These are phyloP conservation scores for Penicillium fuscoglaucum DNA, from an alignment of 2,329 filamentous ascomycete genomes.

Conservation along the genomic window DNA sequence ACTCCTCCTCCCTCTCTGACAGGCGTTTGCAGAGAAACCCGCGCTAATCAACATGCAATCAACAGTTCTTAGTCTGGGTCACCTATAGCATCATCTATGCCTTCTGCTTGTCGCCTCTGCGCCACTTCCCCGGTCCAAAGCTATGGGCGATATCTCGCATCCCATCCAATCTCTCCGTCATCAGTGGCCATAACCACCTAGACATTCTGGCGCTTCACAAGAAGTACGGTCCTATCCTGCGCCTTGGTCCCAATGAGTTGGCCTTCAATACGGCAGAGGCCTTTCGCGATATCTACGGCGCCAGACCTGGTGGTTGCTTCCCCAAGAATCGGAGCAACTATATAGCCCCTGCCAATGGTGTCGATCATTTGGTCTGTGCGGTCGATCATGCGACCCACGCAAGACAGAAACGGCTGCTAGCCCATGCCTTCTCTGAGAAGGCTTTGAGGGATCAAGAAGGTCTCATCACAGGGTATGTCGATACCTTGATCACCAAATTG, in stretches of 20 bases:
- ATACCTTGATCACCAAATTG: constrained; percentile 28
- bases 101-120: constrained; percentile 27
- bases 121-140: constrained; percentile 32
- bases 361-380: constrained; percentile 22
- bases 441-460: constrained; percentile 33
- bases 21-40: background rate
- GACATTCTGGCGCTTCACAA: constrained; percentile 27
- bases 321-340: constrained; percentile 25
- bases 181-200: constrained; percentile 27
- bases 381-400: constrained; percentile 22
- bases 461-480: constrained; percentile 28
- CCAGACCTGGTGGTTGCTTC: constrained; percentile 23
- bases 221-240: constrained; percentile 22
- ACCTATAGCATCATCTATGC: constrained; percentile 18
- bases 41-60: background rate
- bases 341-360: constrained; percentile 40
- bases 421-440: background rate
- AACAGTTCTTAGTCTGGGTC: constrained; percentile 5
- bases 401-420: constrained; percentile 16
- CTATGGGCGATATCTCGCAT: constrained; percentile 27
- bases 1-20: background rate
- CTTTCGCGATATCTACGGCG: constrained; percentile 38
- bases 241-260: constrained; percentile 22
- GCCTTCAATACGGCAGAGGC: constrained; percentile 32
- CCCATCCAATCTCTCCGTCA: constrained; percentile 21